Evolutionary conservation across 2,329 filamentous ascomycete species (phyloP), one percentile per base, ranked within the genome.

Genomic region (Nigrograna mackinnonii): DNA sequence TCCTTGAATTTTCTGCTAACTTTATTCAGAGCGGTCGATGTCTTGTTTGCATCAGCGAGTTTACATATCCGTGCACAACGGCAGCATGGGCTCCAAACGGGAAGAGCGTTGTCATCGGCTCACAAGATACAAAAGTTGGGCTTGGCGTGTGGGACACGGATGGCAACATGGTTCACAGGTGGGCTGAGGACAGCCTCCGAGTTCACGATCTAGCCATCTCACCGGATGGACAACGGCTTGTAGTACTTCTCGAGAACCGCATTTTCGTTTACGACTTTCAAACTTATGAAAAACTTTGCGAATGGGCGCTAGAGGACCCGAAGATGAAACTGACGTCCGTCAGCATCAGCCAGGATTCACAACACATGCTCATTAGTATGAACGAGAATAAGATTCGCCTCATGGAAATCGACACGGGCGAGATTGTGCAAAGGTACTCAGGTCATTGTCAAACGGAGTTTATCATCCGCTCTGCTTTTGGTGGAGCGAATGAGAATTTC

Each of bases 401-500:
- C 37, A 80, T 96, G 53, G 86, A 95, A 59, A 80, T 96, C 22
- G 78, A 84, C 7, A 86, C 84, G 2, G 82, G 84, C 14, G 82
- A 85, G 22, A 76, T 85, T n/a, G 75, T 92, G 4, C 85, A 87
- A 54, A 84, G 79, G 54, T 97, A 88, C 62, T 75, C 82, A 13
- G 91, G 90, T 0, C 87, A 91, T 48, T 80, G 78, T 32, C 89
- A 91, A 49, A 85, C 83, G 40, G 74, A 86, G 2, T 96, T 77
- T 61, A 80, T 96, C 41, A 95, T 99, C 45, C 80, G 92, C 37
- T 88, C 85, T 57, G 75, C 79, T 0, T 94, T 96, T 69, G 94
- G 94, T 14, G 94, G 94, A 22, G 91, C 92, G 1, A 86, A 89
- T 44, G 91, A 96, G 71, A 91, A 86, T 64, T 96, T 96, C 66